These are phyloP conservation scores for Protomyces gravidus DNA, from an alignment of 1,139 yeast genomes.

Conservation along the genomic window DNA sequence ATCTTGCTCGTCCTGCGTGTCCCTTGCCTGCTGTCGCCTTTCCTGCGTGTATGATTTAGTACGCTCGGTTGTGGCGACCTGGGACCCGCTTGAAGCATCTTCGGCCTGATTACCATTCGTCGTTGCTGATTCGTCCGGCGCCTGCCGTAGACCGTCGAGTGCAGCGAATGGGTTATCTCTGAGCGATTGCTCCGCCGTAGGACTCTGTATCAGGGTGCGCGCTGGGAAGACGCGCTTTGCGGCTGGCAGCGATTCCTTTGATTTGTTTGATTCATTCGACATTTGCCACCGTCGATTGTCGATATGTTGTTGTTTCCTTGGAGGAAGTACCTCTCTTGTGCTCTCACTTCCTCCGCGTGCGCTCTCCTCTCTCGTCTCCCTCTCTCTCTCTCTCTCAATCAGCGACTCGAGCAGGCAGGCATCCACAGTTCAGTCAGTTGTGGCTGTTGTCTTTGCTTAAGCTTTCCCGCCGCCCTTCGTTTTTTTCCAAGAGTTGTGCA, in stretches of 20 bases:
- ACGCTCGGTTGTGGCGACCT: background rate
- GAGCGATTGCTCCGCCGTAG: background rate
- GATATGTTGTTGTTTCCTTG: background rate
- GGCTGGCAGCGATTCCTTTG: background rate
- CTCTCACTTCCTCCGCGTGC: too few relatives aligned
- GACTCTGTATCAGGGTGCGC: constrained; percentile 13
- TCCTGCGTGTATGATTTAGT: background rate
- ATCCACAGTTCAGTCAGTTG: too few relatives aligned
- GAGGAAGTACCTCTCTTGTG: too few relatives aligned
- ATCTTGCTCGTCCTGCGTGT: background rate
- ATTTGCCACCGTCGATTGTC: too few relatives aligned
- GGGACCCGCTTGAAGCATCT: background rate
- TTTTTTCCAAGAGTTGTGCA: too few relatives aligned
- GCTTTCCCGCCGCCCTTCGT: too few relatives aligned
- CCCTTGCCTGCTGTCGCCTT: background rate
- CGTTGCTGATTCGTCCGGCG: background rate
- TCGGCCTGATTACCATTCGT: background rate
- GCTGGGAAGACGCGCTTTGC: constrained; percentile 19
- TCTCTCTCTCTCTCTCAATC: too few relatives aligned
- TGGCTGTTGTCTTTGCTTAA: too few relatives aligned
- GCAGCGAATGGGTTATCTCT: background rate
- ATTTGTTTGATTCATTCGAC: background rate
- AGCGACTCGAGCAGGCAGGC: too few relatives aligned
- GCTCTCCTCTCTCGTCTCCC: constrained; percentile 16
- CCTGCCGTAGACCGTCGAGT: background rate